Base-by-base conservation (phyloP, 768 basidiomycete genomes). In the Russula earlei region DNA sequence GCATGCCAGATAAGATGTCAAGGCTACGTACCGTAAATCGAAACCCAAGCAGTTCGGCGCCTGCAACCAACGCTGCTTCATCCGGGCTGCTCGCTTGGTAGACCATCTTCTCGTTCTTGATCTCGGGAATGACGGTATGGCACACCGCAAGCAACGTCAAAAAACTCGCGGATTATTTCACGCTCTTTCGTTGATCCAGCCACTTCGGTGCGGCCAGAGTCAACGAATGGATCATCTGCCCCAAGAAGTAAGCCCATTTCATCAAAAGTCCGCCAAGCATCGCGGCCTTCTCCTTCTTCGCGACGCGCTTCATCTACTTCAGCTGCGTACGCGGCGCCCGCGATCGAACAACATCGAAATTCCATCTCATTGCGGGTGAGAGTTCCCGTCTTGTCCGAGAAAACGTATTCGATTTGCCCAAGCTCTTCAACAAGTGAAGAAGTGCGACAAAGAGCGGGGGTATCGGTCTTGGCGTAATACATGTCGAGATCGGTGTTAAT, bases 401-500 rank as follows among this genome's bases (percentile, higher is more conserved):
- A 95, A 2, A 95, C 88, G 65, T 91, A 94, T 74, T 94, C 92
- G 58, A 97, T 98, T 68, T 97, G 96, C 0, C 96, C 96, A 12
- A 99, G 82, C 67, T 99, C 96, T 71, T 99, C 96, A 14, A 99
- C 96, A 19, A 99, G 82, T 2, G 91, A 92, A 1, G 95, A 98
- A 0, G 96, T 99, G n/a, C 95, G 83, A 65, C 96, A 98, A 22
- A 98, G 76, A 0, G 96, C 96, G 0, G 96, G 93, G 0, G 95
- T 98, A 67, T 99, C 96, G 0, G 95, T 96, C 56, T 75, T 83
- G 11, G 86, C 82, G 68, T 98, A 87, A 71, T 99, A 99, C 95
- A 99, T 98, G 72, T 99, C 96, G 49, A 95, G 81, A 70, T 95
- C 96, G 24, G 82, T 92, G 69, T 98, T 99, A 76, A 99, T 99